Percentiles rank a stretch among this genome's conserved stretches.
Evolutionary conservation across 2,329 filamentous ascomycete genomes (phyloP).

Genomic region (Fonsecaea multimorphosa): DNA sequence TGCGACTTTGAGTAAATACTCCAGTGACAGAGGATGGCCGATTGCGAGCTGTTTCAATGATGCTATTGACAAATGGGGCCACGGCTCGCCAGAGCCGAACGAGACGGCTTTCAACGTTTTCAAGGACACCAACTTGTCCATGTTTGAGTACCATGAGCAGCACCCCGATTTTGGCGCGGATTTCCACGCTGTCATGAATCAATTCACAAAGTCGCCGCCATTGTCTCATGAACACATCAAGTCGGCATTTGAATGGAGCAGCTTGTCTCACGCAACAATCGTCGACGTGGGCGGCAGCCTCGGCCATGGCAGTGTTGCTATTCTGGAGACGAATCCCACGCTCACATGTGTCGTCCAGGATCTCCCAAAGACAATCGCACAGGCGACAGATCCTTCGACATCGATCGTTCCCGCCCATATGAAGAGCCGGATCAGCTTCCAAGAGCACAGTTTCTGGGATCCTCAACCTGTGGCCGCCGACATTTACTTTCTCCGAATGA

Average conservation of each 20-base stretch:
- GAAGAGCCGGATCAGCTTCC: conserved; percentile 44
- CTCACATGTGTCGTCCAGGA: conserved; percentile 39
- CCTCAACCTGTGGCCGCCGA: conserved; percentile 63
- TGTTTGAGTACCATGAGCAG: conserved; percentile 44
- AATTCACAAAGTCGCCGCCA: conserved; percentile 22
- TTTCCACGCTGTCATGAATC: conserved; percentile 23
- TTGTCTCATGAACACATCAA: conserved; percentile 20
- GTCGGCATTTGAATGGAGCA: conserved; percentile 15
- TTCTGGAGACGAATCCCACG: conserved; percentile 42
- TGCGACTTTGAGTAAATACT: conserved; percentile 20
- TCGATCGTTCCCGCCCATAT: conserved; percentile 16
- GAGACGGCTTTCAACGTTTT: conserved; percentile 44
- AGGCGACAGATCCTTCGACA: conserved; percentile 15
- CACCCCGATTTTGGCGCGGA: conserved; percentile 28
- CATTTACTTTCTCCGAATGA: conserved; percentile 66
- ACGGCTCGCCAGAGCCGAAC: conserved; percentile 32
- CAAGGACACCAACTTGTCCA: conserved; percentile 37
- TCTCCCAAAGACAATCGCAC: conserved; percentile 15
- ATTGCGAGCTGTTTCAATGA: conserved; percentile 38
- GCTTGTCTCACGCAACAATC: conserved; percentile 11
- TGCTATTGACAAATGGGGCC: conserved; percentile 39
- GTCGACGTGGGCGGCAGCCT: conserved; percentile 28
- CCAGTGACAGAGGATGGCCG: conserved; percentile 21
- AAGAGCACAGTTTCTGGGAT: conserved; percentile 64
- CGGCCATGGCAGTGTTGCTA: conserved; percentile 31